phyloP scores from a whole-genome alignment of 2,329 filamentous ascomycete genomes.

The Fusarium hostae region DNA sequence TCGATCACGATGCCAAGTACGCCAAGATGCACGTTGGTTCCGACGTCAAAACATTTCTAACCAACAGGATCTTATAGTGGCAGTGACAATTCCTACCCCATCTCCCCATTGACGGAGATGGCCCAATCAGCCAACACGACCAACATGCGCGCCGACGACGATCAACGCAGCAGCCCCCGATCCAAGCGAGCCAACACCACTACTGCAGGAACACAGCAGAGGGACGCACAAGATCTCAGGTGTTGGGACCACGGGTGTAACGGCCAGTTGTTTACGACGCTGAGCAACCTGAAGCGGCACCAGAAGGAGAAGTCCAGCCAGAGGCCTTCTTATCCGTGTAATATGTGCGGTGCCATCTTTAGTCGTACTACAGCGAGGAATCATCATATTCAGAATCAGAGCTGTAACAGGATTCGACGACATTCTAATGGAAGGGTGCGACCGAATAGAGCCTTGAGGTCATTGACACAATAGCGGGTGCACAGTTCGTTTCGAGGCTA shows the following conservation, averaged over 20 bases:
- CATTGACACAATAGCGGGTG: neutral
- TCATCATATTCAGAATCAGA: constrained; percentile 1
- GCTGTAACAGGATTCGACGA: neutral
- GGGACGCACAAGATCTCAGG: neutral
- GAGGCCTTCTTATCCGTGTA: neutral
- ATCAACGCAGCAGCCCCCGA: neutral
- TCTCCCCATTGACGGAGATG: neutral
- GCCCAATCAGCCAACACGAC: neutral
- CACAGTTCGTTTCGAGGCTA: neutral
- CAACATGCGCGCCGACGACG: neutral
- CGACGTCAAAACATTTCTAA: neutral
- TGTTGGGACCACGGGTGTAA: constrained; percentile 10
- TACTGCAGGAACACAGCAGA: neutral
- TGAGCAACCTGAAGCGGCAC: constrained; percentile 5
- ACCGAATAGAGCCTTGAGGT: neutral
- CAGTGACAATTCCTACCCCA: neutral
- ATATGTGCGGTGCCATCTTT: neutral
- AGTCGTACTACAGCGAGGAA: constrained; percentile 3
- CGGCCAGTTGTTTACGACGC: constrained; percentile 1
- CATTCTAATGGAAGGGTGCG: constrained; percentile 2
- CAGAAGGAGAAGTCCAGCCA: neutral
- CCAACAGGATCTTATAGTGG: neutral
- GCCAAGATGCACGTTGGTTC: neutral
- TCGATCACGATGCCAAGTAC: neutral
- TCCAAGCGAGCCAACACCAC: neutral